These are phyloP conservation scores for Zarea fungicola DNA, from an alignment of 2,329 filamentous ascomycete genomes.

Conservation along the genomic window DNA sequence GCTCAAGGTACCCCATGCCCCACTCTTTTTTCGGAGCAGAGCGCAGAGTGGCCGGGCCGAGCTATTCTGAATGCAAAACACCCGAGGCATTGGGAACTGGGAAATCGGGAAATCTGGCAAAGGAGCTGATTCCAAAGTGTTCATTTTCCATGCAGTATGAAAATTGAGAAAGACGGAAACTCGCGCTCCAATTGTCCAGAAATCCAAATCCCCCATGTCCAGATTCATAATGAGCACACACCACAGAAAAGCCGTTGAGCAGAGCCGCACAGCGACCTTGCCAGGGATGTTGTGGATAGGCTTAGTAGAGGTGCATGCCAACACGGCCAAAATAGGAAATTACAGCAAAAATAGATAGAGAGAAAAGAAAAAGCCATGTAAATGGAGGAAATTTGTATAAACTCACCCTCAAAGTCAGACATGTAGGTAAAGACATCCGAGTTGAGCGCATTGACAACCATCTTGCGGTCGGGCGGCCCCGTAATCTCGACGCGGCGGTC, in stretches of 20 bases:
- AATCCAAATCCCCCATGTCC: too few species aligned
- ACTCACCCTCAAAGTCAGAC: conserved; percentile 93
- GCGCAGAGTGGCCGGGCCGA: conserved; percentile 10
- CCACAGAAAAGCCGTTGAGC: neutral
- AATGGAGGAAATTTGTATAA: conserved; percentile 34
- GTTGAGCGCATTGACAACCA: conserved; percentile 97
- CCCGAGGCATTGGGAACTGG: conserved; percentile 6
- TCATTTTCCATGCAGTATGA: too few species aligned
- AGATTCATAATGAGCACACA: neutral
- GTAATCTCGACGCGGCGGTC: conserved; percentile 97
- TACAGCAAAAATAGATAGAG: neutral
- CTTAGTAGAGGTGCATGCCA: conserved; percentile 12
- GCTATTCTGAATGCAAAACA: neutral
- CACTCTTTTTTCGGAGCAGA: conserved; percentile 7
- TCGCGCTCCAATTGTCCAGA: neutral
- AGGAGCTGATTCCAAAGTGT: too few species aligned
- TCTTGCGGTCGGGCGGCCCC: conserved; percentile 94
- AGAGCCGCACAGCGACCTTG: conserved; percentile 11
- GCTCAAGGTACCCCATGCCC: conserved; percentile 6
- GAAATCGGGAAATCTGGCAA: too few species aligned
- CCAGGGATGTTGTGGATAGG: conserved; percentile 7
- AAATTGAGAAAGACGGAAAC: too few species aligned
- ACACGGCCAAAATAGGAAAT: conserved; percentile 9
- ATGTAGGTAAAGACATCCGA: conserved; percentile 98
- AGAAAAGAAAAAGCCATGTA: neutral